These are phyloP conservation scores for Aspergillus ostianus DNA, from an alignment of 495 filamentous ascomycete genomes.

Conservation along the genomic window DNA sequence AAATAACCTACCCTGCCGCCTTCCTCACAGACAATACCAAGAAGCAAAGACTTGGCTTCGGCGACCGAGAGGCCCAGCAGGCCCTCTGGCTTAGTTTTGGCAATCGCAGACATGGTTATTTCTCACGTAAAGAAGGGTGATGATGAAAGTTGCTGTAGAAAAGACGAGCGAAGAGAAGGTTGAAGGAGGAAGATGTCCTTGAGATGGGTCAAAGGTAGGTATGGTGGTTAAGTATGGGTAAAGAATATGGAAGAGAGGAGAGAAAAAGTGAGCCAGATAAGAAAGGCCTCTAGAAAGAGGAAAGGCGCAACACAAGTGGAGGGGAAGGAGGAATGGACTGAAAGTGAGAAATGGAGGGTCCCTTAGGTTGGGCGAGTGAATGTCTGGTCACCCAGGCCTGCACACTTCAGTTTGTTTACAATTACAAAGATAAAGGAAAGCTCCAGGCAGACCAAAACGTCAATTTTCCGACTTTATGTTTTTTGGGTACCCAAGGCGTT, in stretches of 20 bases:
- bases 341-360: conserved; percentile 2
- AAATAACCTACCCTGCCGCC: conserved; percentile 20
- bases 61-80: conserved; percentile 18
- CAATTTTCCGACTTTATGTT: neutral
- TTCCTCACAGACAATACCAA: conserved; percentile 23
- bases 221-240: neutral
- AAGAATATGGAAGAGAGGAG: neutral
- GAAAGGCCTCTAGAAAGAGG: neutral
- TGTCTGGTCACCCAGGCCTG: neutral
- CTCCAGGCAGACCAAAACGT: neutral
- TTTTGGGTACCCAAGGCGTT: conserved; percentile 8
- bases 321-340: conserved; percentile 7
- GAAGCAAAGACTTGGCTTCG: conserved; percentile 25
- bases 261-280: neutral
- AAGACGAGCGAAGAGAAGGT: neutral
- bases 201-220: neutral
- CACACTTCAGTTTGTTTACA: neutral
- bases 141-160: neutral
- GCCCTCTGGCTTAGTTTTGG: conserved; percentile 18
- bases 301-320: neutral
- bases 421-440: neutral
- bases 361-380: neutral
- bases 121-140: neutral
- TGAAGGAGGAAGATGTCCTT: neutral
- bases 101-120: neutral